Conservation (phyloP, 306 rosid species). For the Trifolium pratense region DNA sequence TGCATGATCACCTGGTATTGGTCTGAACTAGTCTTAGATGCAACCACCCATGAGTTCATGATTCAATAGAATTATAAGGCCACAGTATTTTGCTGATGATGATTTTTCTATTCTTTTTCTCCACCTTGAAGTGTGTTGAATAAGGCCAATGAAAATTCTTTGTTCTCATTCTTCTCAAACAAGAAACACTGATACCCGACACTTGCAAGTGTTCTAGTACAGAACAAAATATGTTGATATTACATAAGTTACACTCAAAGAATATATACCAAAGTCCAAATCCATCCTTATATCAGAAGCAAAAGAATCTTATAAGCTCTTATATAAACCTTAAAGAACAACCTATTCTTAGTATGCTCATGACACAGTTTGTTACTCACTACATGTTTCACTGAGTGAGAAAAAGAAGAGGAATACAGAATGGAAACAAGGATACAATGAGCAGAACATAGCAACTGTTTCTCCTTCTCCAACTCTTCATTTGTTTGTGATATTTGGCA, state of each 20-base stretch:
- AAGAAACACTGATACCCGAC: conserved; percentile 35
- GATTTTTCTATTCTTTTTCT: background rate
- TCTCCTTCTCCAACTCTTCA: conserved; percentile 71
- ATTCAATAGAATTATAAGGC: too few relatives aligned
- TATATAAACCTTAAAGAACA: conserved; percentile 29
- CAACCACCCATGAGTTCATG: too few relatives aligned
- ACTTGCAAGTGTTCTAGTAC: conserved; percentile 50
- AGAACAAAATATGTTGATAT: conserved; percentile 37
- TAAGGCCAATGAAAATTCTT: background rate
- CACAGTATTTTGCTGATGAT: too few relatives aligned
- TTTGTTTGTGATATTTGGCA: conserved; percentile 66
- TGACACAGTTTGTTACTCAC: background rate
- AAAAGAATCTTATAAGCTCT: conserved; percentile 36
- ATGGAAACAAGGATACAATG: conserved; percentile 65
- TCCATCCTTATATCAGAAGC: conserved; percentile 39
- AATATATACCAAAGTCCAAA: conserved; percentile 76
- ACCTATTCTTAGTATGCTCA: conserved; percentile 12
- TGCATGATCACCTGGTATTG: too few relatives aligned
- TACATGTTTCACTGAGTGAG: conserved; percentile 14
- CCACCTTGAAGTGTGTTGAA: background rate
- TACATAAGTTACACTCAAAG: conserved; percentile 70
- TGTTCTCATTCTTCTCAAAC: conserved; percentile 36
- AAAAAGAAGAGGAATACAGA: conserved; percentile 61
- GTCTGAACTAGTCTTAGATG: too few relatives aligned
- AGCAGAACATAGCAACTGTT: conserved; percentile 56